These are phyloP conservation scores for Clavispora fructus DNA, from an alignment of 805 yeast genomes.

Conservation along the genomic window DNA sequence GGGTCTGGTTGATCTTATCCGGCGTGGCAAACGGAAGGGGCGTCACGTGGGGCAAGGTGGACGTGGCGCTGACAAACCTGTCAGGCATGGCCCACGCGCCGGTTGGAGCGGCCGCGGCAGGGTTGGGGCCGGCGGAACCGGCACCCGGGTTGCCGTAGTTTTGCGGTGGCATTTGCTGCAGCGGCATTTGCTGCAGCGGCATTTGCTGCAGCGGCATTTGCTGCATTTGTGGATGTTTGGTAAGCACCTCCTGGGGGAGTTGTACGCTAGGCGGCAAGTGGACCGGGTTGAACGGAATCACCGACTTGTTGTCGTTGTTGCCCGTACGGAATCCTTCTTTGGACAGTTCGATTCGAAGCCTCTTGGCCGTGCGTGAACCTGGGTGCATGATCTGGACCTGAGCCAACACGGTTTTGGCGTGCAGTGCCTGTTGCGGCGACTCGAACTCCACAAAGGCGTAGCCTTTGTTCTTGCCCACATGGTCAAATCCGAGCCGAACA, in stretches of 20 bases:
- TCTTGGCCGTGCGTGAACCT: constrained; percentile 26
- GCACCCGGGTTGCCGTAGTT: neutral
- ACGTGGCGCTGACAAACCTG: constrained; percentile 46
- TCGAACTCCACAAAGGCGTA: constrained; percentile 60
- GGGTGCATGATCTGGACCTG: constrained; percentile 36
- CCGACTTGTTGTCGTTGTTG: constrained; percentile 35
- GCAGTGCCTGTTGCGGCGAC: constrained; percentile 46
- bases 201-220: neutral
- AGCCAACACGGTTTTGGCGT: constrained; percentile 40
- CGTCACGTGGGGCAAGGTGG: constrained; percentile 46
- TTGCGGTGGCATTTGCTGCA: neutral
- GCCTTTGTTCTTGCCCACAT: constrained; percentile 59
- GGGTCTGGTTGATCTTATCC: constrained; percentile 56
- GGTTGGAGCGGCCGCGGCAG: too few species aligned
- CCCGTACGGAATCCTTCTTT: constrained; percentile 47
- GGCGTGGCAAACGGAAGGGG: constrained; percentile 42
- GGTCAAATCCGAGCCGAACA: constrained; percentile 57
- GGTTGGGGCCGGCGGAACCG: too few species aligned
- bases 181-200: too few species aligned
- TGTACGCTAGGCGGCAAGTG: constrained; percentile 53
- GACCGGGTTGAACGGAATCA: constrained; percentile 40
- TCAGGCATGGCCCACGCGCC: constrained; percentile 7
- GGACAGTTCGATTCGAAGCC: constrained; percentile 52
- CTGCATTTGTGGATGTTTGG: constrained; percentile 1
- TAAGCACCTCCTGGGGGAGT: constrained; percentile 45